Conservation (phyloP, 257 asterid species). For the Henckelia pumila region DNA sequence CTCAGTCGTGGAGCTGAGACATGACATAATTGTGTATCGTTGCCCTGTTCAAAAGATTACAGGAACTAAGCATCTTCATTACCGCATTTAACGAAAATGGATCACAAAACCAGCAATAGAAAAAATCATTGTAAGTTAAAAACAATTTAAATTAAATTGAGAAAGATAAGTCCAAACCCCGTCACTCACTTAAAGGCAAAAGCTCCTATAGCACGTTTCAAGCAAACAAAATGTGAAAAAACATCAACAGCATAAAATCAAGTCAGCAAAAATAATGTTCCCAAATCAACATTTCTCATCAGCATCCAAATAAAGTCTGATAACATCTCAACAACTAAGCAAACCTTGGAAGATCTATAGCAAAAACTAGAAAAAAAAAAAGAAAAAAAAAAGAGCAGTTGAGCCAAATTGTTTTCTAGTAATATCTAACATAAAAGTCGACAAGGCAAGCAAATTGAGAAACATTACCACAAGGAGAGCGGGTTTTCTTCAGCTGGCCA, state of each 20-base stretch:
- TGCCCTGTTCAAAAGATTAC: conserved; percentile 28
- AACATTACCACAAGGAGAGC: conserved; percentile 27
- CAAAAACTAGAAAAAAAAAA: neutral
- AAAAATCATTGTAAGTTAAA: neutral
- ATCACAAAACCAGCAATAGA: neutral
- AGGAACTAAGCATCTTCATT: neutral
- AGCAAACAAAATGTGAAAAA: no score
- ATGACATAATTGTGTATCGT: conserved; percentile 22
- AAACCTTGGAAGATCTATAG: neutral
- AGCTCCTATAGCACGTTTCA: neutral
- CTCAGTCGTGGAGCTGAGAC: conserved; percentile 27
- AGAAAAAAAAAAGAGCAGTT: neutral
- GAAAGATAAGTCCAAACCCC: neutral
- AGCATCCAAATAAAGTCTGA: neutral
- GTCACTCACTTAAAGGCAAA: no score
- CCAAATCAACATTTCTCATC: neutral
- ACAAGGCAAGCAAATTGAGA: neutral
- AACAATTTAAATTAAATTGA: no score
- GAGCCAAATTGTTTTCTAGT: neutral
- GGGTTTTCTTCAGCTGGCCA: conserved; percentile 21
- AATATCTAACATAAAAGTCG: neutral
- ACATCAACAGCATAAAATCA: neutral
- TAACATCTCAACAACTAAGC: neutral
- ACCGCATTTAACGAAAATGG: conserved; percentile 1
- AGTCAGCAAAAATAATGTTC: neutral